These are phyloP conservation scores for Botryosphaeria dothidea DNA, from an alignment of 2,329 filamentous ascomycete species.

Conservation along the genomic window DNA sequence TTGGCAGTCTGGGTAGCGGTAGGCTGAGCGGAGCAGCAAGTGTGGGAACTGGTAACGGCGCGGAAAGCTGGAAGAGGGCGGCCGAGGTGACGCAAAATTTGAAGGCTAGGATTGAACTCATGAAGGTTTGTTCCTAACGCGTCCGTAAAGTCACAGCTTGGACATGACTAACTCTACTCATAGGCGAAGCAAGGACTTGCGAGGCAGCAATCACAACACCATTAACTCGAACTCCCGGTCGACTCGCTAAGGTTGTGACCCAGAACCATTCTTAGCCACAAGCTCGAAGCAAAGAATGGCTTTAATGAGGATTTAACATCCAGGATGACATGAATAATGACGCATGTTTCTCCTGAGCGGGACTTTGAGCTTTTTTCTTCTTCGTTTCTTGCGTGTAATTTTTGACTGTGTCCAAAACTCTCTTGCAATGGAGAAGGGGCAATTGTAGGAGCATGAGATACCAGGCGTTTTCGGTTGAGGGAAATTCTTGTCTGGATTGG, in stretches of 20 bases:
- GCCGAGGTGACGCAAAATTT: constrained; percentile 97
- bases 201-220: constrained; percentile 28
- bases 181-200: constrained; percentile 42
- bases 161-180: constrained; percentile 22
- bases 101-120: constrained; percentile 96
- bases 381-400: neutral
- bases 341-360: neutral
- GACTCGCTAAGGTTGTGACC: neutral
- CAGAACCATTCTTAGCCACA: neutral
- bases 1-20: constrained; percentile 1
- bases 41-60: constrained; percentile 37
- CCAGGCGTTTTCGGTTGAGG: constrained; percentile 8
- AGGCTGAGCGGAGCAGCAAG: constrained; percentile 23
- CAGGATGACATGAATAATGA: constrained; percentile 4
- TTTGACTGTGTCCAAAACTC: too few species aligned
- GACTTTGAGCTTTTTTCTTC: neutral
- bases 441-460: constrained; percentile 14
- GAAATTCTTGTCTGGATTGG: neutral
- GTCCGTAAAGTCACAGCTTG: too few species aligned
- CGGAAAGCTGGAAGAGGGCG: constrained; percentile 93
- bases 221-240: neutral
- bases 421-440: neutral
- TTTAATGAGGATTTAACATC: neutral
- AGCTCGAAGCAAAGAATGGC: neutral
- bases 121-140: constrained; percentile 66